Percentiles rank a stretch among this genome's conserved stretches.
Evolutionary conservation across 768 basidiomycete genomes (phyloP).

Genomic region (Erythrobasidium yunnanense): DNA sequence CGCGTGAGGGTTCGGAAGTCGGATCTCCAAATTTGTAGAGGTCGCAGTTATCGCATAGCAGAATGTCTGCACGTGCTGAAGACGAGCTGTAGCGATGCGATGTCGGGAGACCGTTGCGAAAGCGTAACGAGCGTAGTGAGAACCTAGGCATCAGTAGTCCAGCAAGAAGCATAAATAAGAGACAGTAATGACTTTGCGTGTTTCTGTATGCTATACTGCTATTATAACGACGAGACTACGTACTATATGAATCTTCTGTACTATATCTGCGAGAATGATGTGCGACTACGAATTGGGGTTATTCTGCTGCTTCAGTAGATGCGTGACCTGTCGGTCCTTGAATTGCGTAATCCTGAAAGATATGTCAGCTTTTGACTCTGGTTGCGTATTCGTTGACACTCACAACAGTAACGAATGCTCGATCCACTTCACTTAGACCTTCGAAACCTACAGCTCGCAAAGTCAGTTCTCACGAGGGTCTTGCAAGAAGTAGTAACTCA

Average conservation of each 20-base stretch:
- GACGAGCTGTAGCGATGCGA: background rate
- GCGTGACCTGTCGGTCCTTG: slow-evolving; percentile 11
- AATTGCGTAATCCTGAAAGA: background rate
- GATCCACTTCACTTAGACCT: slow-evolving; percentile 10
- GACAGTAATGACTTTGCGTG: too few species aligned
- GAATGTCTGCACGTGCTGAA: background rate
- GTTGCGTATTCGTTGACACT: background rate
- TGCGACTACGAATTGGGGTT: too few species aligned
- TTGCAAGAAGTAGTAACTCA: background rate
- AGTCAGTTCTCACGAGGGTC: too few species aligned
- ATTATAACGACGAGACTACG: too few species aligned
- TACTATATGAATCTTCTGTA: too few species aligned
- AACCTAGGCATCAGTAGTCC: background rate
- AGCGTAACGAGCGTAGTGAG: background rate
- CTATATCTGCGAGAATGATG: too few species aligned
- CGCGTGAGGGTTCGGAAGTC: slow-evolving; percentile 13
- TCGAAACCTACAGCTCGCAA: slow-evolving; percentile 8
- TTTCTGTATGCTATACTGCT: too few species aligned
- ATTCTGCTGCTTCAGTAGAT: background rate
- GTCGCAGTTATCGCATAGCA: background rate
- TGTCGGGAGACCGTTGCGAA: background rate
- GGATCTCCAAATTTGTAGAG: slow-evolving; percentile 14
- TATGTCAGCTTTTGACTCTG: too few species aligned
- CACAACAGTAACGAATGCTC: slow-evolving; percentile 20
- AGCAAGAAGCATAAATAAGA: background rate